Percentiles rank a stretch among this genome's conserved stretches.
phyloP scores from a whole-genome alignment of 441 rosid species.

The Populus hybrid region DNA sequence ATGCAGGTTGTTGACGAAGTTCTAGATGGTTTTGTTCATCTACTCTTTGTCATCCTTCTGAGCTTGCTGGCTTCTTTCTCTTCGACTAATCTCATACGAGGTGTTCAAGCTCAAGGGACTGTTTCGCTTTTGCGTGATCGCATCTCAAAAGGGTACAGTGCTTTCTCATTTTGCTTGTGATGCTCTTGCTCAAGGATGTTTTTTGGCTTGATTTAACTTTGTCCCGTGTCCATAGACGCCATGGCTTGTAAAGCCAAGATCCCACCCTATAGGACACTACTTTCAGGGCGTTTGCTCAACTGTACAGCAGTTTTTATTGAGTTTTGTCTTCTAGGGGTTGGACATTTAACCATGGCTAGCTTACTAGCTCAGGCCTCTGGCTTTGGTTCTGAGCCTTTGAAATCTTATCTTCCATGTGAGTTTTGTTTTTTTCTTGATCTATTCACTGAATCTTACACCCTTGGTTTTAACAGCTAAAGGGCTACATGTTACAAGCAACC shows the following conservation, averaged over 20 bases:
- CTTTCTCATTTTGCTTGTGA: not conserved
- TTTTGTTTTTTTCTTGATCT: not conserved
- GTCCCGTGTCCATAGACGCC: too few relatives aligned
- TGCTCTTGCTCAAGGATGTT: not conserved
- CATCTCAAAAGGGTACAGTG: conserved; percentile 1
- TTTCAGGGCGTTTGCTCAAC: too few relatives aligned
- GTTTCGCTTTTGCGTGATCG: not conserved
- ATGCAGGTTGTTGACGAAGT: not conserved
- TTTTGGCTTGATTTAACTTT: not conserved
- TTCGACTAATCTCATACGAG: not conserved
- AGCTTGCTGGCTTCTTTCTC: not conserved
- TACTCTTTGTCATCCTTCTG: not conserved
- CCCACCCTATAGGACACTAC: too few relatives aligned
- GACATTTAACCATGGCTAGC: not conserved
- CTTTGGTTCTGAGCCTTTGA: not conserved
- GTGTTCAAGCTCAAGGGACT: not conserved
- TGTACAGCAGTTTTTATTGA: not conserved
- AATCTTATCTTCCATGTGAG: not conserved
- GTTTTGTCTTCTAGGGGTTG: not conserved
- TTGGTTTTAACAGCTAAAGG: not conserved
- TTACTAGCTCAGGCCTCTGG: not conserved
- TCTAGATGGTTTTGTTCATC: not conserved
- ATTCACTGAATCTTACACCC: not conserved
- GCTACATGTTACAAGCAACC: not conserved
- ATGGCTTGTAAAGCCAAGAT: too few relatives aligned